phyloP scores from a whole-genome alignment of 257 asterid species.

The Solanum bukasovii region DNA sequence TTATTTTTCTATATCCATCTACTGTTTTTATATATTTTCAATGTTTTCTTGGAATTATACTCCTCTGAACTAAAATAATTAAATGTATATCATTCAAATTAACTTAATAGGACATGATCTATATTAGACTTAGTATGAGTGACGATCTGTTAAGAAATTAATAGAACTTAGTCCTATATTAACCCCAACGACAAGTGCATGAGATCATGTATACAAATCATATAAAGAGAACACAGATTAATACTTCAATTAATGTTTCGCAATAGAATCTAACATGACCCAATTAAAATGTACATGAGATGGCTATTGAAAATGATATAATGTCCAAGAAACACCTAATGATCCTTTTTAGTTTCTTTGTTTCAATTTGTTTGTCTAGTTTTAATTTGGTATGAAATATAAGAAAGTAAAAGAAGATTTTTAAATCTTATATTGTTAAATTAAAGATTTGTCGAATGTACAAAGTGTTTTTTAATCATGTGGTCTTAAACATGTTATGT shows the following conservation, averaged over 20 bases:
- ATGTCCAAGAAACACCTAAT: background rate
- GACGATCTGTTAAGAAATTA: background rate
- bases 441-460: background rate
- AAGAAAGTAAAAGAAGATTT: background rate
- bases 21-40: background rate
- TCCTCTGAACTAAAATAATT: background rate
- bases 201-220: no score
- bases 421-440: background rate
- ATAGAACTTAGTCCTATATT: background rate
- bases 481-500: background rate
- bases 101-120: background rate
- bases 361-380: background rate
- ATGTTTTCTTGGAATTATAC: background rate
- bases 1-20: background rate
- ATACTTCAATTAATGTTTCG: background rate
- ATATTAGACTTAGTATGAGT: background rate
- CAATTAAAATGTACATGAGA: background rate
- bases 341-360: rapidly evolving
- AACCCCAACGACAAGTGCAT: background rate
- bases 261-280: background rate
- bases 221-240: background rate
- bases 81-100: background rate
- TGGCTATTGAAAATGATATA: background rate
- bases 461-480: rapidly evolving
- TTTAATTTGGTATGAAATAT: background rate